Percentiles rank a stretch among this genome's conserved stretches.
These are phyloP conservation scores for Pyrus pyrifolia DNA, from an alignment of 306 rosid species.

Conservation along the genomic window DNA sequence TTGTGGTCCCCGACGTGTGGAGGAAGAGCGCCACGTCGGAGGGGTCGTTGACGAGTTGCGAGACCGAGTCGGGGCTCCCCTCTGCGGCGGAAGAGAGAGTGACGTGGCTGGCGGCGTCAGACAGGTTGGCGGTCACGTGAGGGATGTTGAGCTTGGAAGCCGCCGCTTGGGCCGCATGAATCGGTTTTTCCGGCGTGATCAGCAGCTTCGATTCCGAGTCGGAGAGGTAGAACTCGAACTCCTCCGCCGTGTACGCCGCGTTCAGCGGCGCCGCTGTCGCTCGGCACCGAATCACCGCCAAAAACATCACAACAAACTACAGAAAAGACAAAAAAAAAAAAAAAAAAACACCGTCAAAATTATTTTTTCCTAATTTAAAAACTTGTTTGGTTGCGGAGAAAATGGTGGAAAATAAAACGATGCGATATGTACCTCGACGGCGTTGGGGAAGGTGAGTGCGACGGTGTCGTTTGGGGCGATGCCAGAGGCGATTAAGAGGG, in stretches of 20 bases:
- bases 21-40: constrained; percentile 81
- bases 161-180: constrained; percentile 39
- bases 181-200: constrained; percentile 48
- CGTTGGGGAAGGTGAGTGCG: constrained; percentile 79
- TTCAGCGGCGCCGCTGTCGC: constrained; percentile 89
- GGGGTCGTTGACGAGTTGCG: constrained; percentile 38
- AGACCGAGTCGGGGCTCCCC: constrained; percentile 1
- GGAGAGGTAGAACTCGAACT: constrained; percentile 68
- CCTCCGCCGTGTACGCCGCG: constrained; percentile 75
- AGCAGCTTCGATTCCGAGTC: constrained; percentile 83
- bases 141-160: constrained; percentile 57
- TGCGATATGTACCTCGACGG: constrained; percentile 47
- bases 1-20: constrained; percentile 96
- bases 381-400: neutral
- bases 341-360: neutral
- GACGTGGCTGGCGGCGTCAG: constrained; percentile 17
- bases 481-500: constrained; percentile 44
- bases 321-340: neutral
- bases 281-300: constrained; percentile 72
- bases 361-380: no score
- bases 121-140: constrained; percentile 36
- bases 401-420: neutral
- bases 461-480: constrained; percentile 58
- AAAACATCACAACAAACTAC: constrained; percentile 61
- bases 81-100: constrained; percentile 20